Evolutionary conservation across 805 yeast genomes (phyloP).

Genomic region (Clavispora phyllophila): DNA sequence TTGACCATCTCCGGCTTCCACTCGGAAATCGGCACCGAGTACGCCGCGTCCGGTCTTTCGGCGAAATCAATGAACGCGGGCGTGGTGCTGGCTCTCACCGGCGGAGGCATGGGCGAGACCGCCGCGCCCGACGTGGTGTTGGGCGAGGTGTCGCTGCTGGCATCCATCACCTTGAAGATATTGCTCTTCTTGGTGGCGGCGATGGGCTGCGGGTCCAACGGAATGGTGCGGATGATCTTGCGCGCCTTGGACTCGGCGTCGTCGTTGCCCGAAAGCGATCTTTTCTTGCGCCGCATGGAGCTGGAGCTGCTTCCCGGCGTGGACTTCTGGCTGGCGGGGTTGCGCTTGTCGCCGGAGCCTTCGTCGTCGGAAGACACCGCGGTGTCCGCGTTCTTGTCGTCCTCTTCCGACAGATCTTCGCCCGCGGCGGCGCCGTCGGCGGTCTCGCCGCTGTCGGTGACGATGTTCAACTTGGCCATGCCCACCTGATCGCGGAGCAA

Average conservation of each 20-base stretch:
- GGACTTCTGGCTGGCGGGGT: conserved; percentile 24
- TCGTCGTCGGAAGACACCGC: conserved; percentile 18
- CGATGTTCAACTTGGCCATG: conserved; percentile 56
- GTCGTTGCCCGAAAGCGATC: conserved; percentile 50
- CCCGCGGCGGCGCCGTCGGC: conserved; percentile 2
- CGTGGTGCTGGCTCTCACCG: neutral
- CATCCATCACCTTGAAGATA: conserved; percentile 34
- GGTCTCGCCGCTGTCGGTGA: conserved; percentile 18
- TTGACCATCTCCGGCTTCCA: neutral
- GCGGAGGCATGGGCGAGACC: conserved; percentile 2
- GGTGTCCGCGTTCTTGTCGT: conserved; percentile 17
- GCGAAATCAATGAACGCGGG: neutral
- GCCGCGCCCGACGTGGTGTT: conserved; percentile 2
- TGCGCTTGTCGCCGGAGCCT: no score
- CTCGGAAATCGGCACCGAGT: neutral
- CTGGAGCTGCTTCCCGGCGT: conserved; percentile 39
- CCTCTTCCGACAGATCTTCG: conserved; percentile 19
- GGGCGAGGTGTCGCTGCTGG: conserved; percentile 31
- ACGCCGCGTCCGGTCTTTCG: neutral
- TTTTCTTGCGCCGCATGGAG: conserved; percentile 29
- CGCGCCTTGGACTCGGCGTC: conserved; percentile 72
- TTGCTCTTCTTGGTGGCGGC: conserved; percentile 34
- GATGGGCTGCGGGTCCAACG: conserved; percentile 80
- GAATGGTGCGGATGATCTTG: conserved; percentile 70
- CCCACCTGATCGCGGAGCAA: conserved; percentile 83